phyloP scores from a whole-genome alignment of 148 eudicot genomes.

The Nepenthes gracilis region DNA sequence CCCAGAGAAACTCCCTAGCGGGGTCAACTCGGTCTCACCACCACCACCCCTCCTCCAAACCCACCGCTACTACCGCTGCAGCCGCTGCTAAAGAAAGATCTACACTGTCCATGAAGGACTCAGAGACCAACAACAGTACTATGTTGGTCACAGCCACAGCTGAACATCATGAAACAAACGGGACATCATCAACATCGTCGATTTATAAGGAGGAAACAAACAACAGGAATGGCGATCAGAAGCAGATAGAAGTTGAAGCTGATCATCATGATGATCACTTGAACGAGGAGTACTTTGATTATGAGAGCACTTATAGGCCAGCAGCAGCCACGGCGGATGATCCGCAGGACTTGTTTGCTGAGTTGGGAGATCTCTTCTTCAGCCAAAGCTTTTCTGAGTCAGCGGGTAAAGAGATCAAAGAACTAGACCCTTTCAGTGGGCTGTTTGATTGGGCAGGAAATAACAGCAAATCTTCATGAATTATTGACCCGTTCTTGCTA shows the following conservation, averaged over 20 bases:
- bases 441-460: slow-evolving; percentile 41
- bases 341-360: slow-evolving; percentile 42
- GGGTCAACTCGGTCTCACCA: slow-evolving; percentile 63
- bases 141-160: too few relatives aligned
- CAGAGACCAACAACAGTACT: slow-evolving; percentile 4
- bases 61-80: slow-evolving; percentile 8
- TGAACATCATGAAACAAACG: not conserved
- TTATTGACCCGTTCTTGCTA: too few relatives aligned
- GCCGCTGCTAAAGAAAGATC: too few relatives aligned
- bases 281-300: not conserved
- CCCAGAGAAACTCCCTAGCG: slow-evolving; percentile 79
- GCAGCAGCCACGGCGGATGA: slow-evolving; percentile 8
- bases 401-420: slow-evolving; percentile 14
- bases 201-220: not conserved
- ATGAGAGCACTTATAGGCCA: slow-evolving; percentile 31
- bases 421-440: slow-evolving; percentile 28
- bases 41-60: slow-evolving; percentile 20
- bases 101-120: slow-evolving; percentile 8
- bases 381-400: not conserved
- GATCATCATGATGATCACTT: slow-evolving; percentile 1
- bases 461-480: too few relatives aligned
- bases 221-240: too few relatives aligned
- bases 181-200: not conserved
- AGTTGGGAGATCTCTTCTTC: slow-evolving; percentile 45
- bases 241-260: not conserved